Conservation (phyloP, 129 eudicot species). For the Cynara cardunculus region DNA sequence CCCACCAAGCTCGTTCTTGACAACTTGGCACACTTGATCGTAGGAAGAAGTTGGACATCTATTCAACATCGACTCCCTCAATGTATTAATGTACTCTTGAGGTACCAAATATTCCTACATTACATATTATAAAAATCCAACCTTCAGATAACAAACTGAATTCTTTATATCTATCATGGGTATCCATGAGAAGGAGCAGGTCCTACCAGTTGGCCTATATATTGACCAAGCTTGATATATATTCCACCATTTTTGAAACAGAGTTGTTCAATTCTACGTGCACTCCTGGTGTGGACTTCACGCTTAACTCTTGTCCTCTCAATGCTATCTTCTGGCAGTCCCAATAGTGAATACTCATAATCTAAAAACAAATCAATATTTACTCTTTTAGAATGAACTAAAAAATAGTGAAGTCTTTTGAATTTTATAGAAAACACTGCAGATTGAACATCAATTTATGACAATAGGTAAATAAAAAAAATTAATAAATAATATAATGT, state of each 20-base stretch:
- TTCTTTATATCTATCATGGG: neutral
- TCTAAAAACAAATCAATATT: conserved; percentile 36
- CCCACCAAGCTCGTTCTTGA: conserved; percentile 94
- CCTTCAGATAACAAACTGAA: neutral
- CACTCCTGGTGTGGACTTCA: conserved; percentile 87
- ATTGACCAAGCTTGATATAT: conserved; percentile 96
- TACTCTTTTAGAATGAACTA: conserved; percentile 18
- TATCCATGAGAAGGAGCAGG: conserved; percentile 1
- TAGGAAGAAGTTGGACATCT: conserved; percentile 88
- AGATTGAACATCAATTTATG: neutral
- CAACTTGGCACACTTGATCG: conserved; percentile 79
- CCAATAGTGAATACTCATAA: conserved; percentile 82
- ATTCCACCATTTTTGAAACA: conserved; percentile 93
- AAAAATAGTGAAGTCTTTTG: neutral
- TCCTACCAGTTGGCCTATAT: conserved; percentile 85
- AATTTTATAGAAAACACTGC: neutral
- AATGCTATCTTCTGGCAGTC: conserved; percentile 62
- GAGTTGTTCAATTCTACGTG: conserved; percentile 69
- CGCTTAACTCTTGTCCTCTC: conserved; percentile 65
- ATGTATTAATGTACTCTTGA: conserved; percentile 66
- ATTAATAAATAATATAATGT: neutral
- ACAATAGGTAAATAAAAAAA: neutral
- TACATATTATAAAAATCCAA: neutral
- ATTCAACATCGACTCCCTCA: conserved; percentile 87
- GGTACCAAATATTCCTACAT: conserved; percentile 88